Base-by-base conservation (phyloP, 2,329 filamentous ascomycete genomes). In the Xylaria polymorpha region DNA sequence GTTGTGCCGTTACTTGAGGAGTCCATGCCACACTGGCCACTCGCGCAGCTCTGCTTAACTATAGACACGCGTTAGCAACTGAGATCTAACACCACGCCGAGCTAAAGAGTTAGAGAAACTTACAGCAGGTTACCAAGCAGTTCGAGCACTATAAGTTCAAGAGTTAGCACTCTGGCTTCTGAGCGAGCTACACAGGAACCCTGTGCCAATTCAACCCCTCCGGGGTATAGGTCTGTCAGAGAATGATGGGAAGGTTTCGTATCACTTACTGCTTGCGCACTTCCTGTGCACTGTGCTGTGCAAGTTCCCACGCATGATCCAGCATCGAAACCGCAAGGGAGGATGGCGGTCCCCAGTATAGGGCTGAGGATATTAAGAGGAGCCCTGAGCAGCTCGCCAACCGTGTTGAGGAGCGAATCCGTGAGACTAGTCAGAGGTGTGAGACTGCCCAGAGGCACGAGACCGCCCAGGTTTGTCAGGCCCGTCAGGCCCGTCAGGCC, bases 281-380 rank as follows among this genome's bases (percentile, higher is more conserved):
- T 60, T 39, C 25, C 64, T 3, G 51, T 46, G 58, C 75, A 77
- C 3, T 67, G 14, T 1, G 41, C 29, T 4, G 65, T 56, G 63
- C 74, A 76, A 29, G 64, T 32, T 22, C 59, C 57, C 39, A 73
- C 61, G 58, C 73, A 76, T n/a, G 63, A 46, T 18, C 44, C 39
- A 43, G 67, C 22, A 15, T 68, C 55, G 0, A 63, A 70, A 37
- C 48, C 51, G 63, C 62, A 65, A 2, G 41, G 15, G 12, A 62
- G n/a, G 8, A n/a, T 22, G 44, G 14, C 41, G 18, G 43, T n/a
- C 39, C 44, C 37, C 12, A 43, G 14, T 5, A 14, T 3, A 25
- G 55, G 55, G 12, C 43, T 32, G 1, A 58, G 18, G 18, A 39
- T 10, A 4, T 32, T 22, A 20, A 62, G 29, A 25, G 68, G 64